A percentile compares a stretch with the other conserved stretches of the same genome.
Evolutionary conservation across 106 monocot genomes (phyloP).

Genomic region (Posidonia australis): DNA sequence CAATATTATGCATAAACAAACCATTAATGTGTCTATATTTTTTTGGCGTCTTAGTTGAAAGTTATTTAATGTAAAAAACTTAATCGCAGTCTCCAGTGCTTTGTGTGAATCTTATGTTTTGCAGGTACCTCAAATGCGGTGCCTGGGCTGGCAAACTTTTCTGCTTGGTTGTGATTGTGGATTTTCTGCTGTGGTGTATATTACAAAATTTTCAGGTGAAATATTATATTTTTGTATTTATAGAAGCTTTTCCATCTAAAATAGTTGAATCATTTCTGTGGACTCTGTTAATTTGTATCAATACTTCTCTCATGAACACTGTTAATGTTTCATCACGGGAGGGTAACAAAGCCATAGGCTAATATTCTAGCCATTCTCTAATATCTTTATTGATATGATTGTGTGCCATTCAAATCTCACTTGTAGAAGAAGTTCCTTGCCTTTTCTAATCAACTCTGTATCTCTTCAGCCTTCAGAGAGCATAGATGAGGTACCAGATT

Average conservation of each 20-base stretch:
- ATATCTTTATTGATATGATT: neutral
- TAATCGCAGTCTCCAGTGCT: neutral
- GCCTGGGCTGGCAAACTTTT: slow-evolving; percentile 93
- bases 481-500: slow-evolving; percentile 32
- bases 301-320: no score
- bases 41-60: no score
- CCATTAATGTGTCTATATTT: no score
- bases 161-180: slow-evolving; percentile 76
- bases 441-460: neutral
- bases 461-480: slow-evolving; percentile 17
- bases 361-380: neutral
- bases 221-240: neutral
- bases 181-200: slow-evolving; percentile 66
- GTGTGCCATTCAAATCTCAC: neutral
- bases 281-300: no score
- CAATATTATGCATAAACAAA: no score
- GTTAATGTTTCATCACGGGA: no score
- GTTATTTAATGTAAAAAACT: no score
- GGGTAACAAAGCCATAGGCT: no score
- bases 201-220: slow-evolving; percentile 65
- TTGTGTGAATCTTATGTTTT: neutral
- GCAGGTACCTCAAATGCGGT: slow-evolving; percentile 81
- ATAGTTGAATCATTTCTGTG: neutral
- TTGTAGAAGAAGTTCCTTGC: neutral
- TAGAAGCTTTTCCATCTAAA: neutral